Evolutionary conservation across 2,329 filamentous ascomycete species (phyloP), one percentile per base, ranked within the genome.

Genomic region (Cyphellophora attinorum): DNA sequence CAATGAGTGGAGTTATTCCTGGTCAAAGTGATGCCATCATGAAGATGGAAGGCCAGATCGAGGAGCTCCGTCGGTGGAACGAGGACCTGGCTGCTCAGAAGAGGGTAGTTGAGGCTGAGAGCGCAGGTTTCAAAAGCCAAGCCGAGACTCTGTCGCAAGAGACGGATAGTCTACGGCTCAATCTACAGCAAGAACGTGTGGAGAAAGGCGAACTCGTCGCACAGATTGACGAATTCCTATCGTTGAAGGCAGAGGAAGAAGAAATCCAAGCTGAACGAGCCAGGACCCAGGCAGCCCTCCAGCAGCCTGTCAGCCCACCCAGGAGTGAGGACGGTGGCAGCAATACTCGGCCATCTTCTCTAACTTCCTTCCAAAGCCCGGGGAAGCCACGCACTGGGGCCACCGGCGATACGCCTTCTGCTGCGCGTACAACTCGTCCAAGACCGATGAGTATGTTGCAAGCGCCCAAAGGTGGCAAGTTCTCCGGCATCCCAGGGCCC

Each of bases 81-180:
- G 79, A 84, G 35, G 72, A 75, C 28, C 70, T 76, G 35, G 76
- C 81, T 46, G 73, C 76, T 2, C 74, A 77, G 11, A 72, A 81
- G 48, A 76, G 72, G 50, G 75, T 81, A 52, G 66, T 85, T 25
- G 76, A 80, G 35, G 84, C 84, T 13, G 77, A 83, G 49, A 71
- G 88, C 17, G 75, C 81, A 44, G 81, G 84, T 34, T 69, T 93
- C 8, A 75, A 79, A 48, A 76, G 81, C 5, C 80, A 91, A 37
- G 66, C 91, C 38, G 62, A 65, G 19, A 79, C 78, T 5, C 68
- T 91, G 29, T 76, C 80, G 54, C 64, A 68, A 4, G 81, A 89
- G 48, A 84, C 85, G 45, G 68, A 73, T 31, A 58, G 55, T 3
- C 72, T 85, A 59, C 63, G 76, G 2, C 60, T 70, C 27, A 79